phyloP scores from a whole-genome alignment of 768 basidiomycete genomes.

The Kwoniella mangroviensis region DNA sequence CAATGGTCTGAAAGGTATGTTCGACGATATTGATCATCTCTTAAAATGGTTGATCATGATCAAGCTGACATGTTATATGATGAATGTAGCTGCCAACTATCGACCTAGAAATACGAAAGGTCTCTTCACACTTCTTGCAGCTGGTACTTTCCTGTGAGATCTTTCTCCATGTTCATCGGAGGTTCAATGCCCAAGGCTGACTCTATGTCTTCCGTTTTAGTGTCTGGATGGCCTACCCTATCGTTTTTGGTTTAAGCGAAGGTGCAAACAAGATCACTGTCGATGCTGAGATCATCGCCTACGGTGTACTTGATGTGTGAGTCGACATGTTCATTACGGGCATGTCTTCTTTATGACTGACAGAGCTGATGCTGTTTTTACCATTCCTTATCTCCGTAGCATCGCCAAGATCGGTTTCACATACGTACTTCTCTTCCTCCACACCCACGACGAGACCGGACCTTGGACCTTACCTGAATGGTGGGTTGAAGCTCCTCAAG shows the following conservation, averaged over 20 bases:
- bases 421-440: conserved; percentile 47
- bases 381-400: conserved; percentile 11
- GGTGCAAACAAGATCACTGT: conserved; percentile 52
- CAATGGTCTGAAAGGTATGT: conserved; percentile 49
- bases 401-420: conserved; percentile 48
- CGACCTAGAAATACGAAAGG: conserved; percentile 48
- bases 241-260: conserved; percentile 54
- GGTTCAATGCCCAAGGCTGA: conserved; percentile 20
- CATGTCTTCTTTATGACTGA: background rate
- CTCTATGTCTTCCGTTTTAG: conserved; percentile 16
- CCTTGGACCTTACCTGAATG: conserved; percentile 45
- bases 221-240: conserved; percentile 56
- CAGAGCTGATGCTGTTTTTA: background rate
- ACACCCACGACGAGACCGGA: conserved; percentile 46
- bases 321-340: conserved; percentile 11
- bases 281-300: conserved; percentile 55
- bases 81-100: conserved; percentile 40
- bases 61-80: background rate
- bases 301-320: conserved; percentile 55
- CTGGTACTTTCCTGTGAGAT: conserved; percentile 45
- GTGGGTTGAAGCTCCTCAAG: conserved; percentile 37
- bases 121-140: conserved; percentile 43
- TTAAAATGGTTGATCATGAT: background rate
- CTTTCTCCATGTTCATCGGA: background rate
- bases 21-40: too few species aligned